Evolutionary conservation across 2,329 filamentous ascomycete species (phyloP).

Genomic region (Dactylellina drechsleri): DNA sequence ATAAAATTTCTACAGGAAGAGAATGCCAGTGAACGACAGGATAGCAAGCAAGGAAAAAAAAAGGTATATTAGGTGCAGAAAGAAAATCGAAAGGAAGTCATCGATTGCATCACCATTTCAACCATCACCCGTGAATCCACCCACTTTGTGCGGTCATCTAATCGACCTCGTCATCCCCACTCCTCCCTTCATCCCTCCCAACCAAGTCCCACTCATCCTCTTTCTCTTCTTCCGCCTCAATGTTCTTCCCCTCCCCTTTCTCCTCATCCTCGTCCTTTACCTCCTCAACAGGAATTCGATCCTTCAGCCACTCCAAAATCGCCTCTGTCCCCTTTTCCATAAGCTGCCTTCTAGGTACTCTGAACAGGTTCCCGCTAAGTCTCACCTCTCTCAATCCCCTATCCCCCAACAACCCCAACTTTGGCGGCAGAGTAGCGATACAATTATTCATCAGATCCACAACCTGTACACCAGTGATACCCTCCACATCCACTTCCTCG

Average conservation of each 20-base stretch:
- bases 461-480: slow-evolving; percentile 77
- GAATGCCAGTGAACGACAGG: too few species aligned
- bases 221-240: slow-evolving; percentile 7
- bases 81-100: too few species aligned
- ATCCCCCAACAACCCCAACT: slow-evolving; percentile 76
- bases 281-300: slow-evolving; percentile 55
- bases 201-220: slow-evolving; percentile 52
- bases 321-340: slow-evolving; percentile 88
- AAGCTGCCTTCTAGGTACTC: slow-evolving; percentile 84
- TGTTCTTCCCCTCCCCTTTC: not conserved
- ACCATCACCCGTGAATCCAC: too few species aligned
- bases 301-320: slow-evolving; percentile 67
- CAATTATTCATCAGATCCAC: slow-evolving; percentile 87
- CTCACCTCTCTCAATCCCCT: slow-evolving; percentile 76
- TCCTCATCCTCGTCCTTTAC: slow-evolving; percentile 2
- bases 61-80: too few species aligned
- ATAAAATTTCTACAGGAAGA: too few species aligned
- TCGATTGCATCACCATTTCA: too few species aligned
- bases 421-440: slow-evolving; percentile 81
- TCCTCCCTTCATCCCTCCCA: slow-evolving; percentile 31
- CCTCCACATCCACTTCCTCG: slow-evolving; percentile 75
- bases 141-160: not conserved
- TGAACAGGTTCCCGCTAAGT: slow-evolving; percentile 84
- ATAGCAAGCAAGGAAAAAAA: too few species aligned
- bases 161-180: slow-evolving; percentile 14